Percentiles rank a stretch among this genome's conserved stretches.
phyloP scores from a whole-genome alignment of 192 early-diverging fungal genomes.

The Chytriomyces sp. region DNA sequence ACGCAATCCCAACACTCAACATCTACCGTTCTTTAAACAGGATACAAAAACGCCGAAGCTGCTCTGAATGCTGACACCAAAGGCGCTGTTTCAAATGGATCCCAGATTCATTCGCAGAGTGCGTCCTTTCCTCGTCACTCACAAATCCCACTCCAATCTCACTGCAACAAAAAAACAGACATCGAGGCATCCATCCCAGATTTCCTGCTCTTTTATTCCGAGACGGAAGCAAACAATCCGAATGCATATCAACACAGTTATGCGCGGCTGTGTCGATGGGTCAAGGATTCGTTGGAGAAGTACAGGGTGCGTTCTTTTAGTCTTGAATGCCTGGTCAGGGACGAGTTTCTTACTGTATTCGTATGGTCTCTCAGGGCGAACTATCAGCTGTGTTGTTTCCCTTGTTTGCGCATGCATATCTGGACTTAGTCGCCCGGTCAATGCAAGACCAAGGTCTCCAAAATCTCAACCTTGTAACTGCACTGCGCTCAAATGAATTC shows the following conservation, averaged over 20 bases:
- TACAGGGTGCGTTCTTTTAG: constrained; percentile 72
- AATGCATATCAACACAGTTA: constrained; percentile 84
- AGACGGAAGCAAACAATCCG: constrained; percentile 77
- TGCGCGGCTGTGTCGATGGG: constrained; percentile 78
- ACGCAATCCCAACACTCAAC: not conserved
- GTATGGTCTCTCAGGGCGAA: constrained; percentile 85
- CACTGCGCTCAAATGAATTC: not conserved
- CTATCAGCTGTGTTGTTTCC: constrained; percentile 84
- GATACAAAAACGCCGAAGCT: constrained; percentile 22
- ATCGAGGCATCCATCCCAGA: constrained; percentile 66
- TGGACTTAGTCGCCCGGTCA: constrained; percentile 77
- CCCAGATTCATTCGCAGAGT: not conserved
- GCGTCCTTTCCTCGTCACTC: not conserved
- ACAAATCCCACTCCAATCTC: not conserved
- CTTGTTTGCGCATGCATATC: constrained; percentile 88
- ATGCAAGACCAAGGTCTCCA: constrained; percentile 55
- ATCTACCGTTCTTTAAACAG: constrained; percentile 3
- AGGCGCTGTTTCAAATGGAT: not conserved
- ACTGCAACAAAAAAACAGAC: not conserved
- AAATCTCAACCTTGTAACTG: not conserved
- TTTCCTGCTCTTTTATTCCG: constrained; percentile 70
- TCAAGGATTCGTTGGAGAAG: constrained; percentile 91
- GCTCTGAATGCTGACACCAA: not conserved
- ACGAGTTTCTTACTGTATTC: not conserved
- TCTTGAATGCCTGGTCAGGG: not conserved